Base-by-base conservation (phyloP, 768 basidiomycete species). In the Pluteus cervinus region DNA sequence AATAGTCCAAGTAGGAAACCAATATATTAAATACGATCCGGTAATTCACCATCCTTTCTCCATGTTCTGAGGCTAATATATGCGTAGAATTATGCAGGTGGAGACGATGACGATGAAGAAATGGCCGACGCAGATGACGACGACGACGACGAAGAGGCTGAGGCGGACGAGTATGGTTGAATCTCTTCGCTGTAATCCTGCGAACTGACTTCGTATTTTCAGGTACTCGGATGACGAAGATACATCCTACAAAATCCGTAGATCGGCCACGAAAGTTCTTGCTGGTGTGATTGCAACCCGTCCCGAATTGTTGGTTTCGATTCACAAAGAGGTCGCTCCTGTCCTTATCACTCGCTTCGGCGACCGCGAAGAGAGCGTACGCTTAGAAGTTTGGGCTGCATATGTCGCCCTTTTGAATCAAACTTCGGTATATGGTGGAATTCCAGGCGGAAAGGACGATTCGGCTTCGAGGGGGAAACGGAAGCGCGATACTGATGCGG, bases 141-240 rank as follows among this genome's bases (percentile, higher is more conserved):
- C 4, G 86, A 85, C 0, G 83, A 86, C 0, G 89, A 88, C 1
- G 88, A 87, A 4, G 87, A 83, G 17, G 80, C 74, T 12, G 86
- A 84, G 15, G 82, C 85, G n/a, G 87, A 86, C 46, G 83, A 86
- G 83, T 86, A 50, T 51, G 82, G 62, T 9, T 12, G 22, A 26
- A 46, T 17, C 2, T 24, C 24, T 22, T 3, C 7, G 17, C 45
- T 36, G 10, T 33, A 26, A 32, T 18, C 30, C 20, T 21, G 37
- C 29, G 40, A 23, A 28, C 29, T n/a, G n/a, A 23, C 32, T 55
- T 4, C 50, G 37, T 21, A 17, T 24, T 36, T 7, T 18, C 46
- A 93, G 89, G 45, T 97, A 96, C 58, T 91, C 90, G 5, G 96
- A 99, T 49, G 96, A 99, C 41, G 96, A 98, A 57, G 96, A 99